phyloP scores from a whole-genome alignment of 2,329 filamentous ascomycete species.

The Falciphora oryzae region DNA sequence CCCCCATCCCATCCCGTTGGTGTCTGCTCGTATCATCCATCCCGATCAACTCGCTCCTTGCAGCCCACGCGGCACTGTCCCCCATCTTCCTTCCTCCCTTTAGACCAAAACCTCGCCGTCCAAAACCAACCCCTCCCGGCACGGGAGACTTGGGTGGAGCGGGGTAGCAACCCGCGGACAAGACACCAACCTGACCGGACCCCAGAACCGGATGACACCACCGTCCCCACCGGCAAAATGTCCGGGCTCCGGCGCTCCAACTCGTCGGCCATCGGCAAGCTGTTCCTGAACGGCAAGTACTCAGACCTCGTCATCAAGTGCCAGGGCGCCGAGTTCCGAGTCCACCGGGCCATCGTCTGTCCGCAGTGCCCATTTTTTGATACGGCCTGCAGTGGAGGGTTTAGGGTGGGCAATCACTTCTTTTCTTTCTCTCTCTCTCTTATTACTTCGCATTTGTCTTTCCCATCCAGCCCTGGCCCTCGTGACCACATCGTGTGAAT shows the following conservation, averaged over 20 bases:
- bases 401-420: constrained; percentile 21
- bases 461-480: neutral
- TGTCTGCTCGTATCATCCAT: too few species aligned
- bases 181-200: neutral
- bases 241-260: constrained; percentile 6
- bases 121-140: too few species aligned
- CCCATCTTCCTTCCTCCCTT: too few species aligned
- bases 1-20: too few species aligned
- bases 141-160: too few species aligned
- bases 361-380: constrained; percentile 29
- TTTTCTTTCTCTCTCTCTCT: neutral
- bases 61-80: too few species aligned
- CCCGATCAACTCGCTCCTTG: too few species aligned
- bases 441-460: neutral
- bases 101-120: too few species aligned
- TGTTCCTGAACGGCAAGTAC: constrained; percentile 17
- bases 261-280: constrained; percentile 7
- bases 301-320: constrained; percentile 30
- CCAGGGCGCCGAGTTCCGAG: constrained; percentile 22
- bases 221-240: neutral
- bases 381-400: constrained; percentile 19
- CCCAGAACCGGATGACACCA: neutral
- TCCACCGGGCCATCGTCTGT: constrained; percentile 30
- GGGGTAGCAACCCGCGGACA: neutral
- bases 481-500: too few species aligned